Evolutionary conservation across 1,284 basidiomycete genomes (phyloP), one percentile per base, ranked within the genome.

Genomic region (Cerrena zonata): DNA sequence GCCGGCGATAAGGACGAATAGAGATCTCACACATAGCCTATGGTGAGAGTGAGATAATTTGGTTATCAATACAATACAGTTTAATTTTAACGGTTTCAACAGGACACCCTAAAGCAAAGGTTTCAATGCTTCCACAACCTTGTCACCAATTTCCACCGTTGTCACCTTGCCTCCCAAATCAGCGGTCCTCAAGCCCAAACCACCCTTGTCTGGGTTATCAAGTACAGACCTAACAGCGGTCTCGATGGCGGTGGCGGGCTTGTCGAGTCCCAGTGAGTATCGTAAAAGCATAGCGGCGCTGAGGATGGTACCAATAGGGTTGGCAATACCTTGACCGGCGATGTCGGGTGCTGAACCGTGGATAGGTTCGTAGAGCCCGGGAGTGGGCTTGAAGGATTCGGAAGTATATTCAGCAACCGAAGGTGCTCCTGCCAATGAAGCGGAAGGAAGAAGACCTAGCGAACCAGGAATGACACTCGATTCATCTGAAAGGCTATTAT

Each of bases 391-490:
- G 72, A 88, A 86, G 55, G 80, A 72, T 54, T 82, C 75, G 25
- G 82, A 80, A 15, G 68, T 73, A 25, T 85, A 78, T 46, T 84
- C 75, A 38, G 59, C 54, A 5, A 67, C 63, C 1, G 86, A 84
- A 1, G 95, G 96, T 25, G 94, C 88, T 40, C 92, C 94, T 4
- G 94, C 90, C 13, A 97, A 80, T 10, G 94, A 97, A 10, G 95
- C 95, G 10, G 95, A 98, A 18, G 96, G 95, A 12, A 99, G 78
- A 21, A 99, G 80, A 51, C 96, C 96, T 5, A 99, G 84, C 25
- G 96, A 96, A 22, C 96, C 96, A 23, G 95, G 96, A 62, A 99
- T 98, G 57, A 99, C 93, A 58, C 94, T 97, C 15, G 88, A 86
- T 71, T 99, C 93, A 68, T 98, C 94, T 11, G 93, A 95, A 49